A percentile compares a stretch with the other conserved stretches of the same genome.
Conservation (phyloP, 257 asterid species). For the Solanum medicagineum region DNA sequence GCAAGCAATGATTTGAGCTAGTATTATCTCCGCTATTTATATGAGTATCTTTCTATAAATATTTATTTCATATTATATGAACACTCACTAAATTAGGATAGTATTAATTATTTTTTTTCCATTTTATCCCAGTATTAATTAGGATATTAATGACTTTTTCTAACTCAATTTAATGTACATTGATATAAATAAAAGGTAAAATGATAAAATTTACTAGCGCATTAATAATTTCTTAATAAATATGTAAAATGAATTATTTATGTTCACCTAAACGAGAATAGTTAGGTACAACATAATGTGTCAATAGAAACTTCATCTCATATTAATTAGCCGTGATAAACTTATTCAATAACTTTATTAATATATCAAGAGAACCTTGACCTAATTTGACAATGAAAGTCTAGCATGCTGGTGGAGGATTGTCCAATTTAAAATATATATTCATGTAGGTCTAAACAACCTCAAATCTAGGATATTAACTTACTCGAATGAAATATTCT, state of each 20-base stretch:
- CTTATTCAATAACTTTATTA: neutral
- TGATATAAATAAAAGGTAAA: too few relatives aligned
- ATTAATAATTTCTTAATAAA: too few relatives aligned
- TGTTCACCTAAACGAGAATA: neutral
- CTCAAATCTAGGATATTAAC: neutral
- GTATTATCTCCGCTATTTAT: too few relatives aligned
- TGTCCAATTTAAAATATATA: neutral
- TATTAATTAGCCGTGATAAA: neutral
- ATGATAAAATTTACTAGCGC: too few relatives aligned
- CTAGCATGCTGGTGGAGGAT: neutral
- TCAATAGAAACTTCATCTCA: neutral
- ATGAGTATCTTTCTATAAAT: too few relatives aligned
- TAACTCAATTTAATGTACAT: too few relatives aligned
- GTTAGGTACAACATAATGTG: neutral
- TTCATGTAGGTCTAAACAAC: neutral
- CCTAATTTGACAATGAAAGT: neutral
- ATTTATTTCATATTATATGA: too few relatives aligned
- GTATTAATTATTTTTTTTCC: too few relatives aligned
- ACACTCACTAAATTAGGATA: too few relatives aligned
- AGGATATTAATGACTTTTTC: too few relatives aligned
- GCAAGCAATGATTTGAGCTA: neutral
- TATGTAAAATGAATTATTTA: neutral
- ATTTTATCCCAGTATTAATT: too few relatives aligned
- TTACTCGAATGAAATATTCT: neutral
- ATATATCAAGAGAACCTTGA: neutral